Evolutionary conservation across 2,329 filamentous ascomycete species (phyloP).

Genomic region (Alternaria arbusti): DNA sequence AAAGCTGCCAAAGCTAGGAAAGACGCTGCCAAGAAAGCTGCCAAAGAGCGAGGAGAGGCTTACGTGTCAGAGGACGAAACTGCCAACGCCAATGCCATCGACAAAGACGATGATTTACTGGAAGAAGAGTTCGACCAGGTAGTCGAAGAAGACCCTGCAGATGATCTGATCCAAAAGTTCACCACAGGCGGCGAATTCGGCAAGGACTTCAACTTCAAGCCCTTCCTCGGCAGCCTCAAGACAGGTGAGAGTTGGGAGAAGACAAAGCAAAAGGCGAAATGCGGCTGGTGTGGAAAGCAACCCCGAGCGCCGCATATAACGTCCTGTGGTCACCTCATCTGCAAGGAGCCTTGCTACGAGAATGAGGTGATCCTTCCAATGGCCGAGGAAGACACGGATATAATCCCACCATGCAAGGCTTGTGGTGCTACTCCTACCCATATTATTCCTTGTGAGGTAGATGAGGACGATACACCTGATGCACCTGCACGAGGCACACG

Average conservation of each 20-base stretch:
- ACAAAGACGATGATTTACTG: conserved; percentile 1
- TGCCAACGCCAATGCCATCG: conserved; percentile 6
- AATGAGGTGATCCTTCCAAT: conserved; percentile 34
- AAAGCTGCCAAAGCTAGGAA: conserved; percentile 3
- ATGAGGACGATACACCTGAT: conserved; percentile 18
- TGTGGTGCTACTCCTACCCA: conserved; percentile 41
- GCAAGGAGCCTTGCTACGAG: conserved; percentile 54
- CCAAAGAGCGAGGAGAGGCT: background rate
- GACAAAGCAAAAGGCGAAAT: conserved; percentile 52
- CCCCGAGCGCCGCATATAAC: conserved; percentile 55
- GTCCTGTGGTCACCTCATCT: conserved; percentile 64
- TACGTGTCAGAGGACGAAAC: conserved; percentile 10
- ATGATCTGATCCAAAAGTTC: background rate
- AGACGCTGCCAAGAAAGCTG: background rate
- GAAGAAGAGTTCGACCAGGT: conserved; percentile 1
- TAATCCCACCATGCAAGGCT: conserved; percentile 32
- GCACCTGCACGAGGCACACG: conserved; percentile 22
- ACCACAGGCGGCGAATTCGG: conserved; percentile 38
- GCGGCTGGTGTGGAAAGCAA: conserved; percentile 50
- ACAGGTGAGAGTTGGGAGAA: conserved; percentile 46
- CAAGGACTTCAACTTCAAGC: conserved; percentile 49
- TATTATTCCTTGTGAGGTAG: conserved; percentile 28
- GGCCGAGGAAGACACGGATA: conserved; percentile 16
- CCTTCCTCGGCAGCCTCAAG: conserved; percentile 48
- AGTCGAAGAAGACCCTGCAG: background rate